Percentiles rank a stretch among this genome's conserved stretches.
Evolutionary conservation across 2,329 filamentous ascomycete genomes (phyloP).

Genomic region (Xylariales sp.): DNA sequence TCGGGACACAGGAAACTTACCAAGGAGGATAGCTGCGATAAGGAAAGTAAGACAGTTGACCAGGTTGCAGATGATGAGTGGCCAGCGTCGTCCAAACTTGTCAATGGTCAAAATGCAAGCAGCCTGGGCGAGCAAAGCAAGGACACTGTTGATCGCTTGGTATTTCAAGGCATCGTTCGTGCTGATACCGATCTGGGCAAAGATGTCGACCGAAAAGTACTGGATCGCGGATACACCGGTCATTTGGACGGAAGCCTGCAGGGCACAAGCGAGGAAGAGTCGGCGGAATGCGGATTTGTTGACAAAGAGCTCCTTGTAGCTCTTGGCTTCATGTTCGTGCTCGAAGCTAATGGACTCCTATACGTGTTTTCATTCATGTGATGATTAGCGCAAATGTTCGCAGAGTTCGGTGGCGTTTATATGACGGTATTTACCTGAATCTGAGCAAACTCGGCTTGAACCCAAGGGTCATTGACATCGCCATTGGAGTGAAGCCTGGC

Average conservation of each 20-base stretch:
- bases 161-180: constrained; percentile 65
- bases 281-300: constrained; percentile 64
- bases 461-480: constrained; percentile 61
- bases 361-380: too few relatives aligned
- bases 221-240: constrained; percentile 72
- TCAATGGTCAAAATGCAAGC: constrained; percentile 68
- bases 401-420: neutral
- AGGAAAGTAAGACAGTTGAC: constrained; percentile 70
- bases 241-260: constrained; percentile 73
- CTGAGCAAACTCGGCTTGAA: constrained; percentile 66
- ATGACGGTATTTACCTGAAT: constrained; percentile 53
- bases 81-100: constrained; percentile 64
- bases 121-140: constrained; percentile 65
- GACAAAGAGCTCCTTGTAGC: constrained; percentile 64
- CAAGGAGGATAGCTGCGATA: constrained; percentile 52
- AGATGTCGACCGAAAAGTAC: constrained; percentile 68
- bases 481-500: constrained; percentile 68
- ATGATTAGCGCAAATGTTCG: neutral
- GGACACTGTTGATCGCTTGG: constrained; percentile 69
- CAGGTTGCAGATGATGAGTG: constrained; percentile 68
- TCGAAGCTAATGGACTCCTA: constrained; percentile 53
- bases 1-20: too few relatives aligned
- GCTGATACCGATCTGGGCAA: constrained; percentile 63
- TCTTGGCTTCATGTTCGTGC: constrained; percentile 65
- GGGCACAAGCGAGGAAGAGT: constrained; percentile 62